Evolutionary conservation across 1,284 basidiomycete species (phyloP), one percentile per base, ranked within the genome.

Genomic region (Pseudozyma tsukubaensis): DNA sequence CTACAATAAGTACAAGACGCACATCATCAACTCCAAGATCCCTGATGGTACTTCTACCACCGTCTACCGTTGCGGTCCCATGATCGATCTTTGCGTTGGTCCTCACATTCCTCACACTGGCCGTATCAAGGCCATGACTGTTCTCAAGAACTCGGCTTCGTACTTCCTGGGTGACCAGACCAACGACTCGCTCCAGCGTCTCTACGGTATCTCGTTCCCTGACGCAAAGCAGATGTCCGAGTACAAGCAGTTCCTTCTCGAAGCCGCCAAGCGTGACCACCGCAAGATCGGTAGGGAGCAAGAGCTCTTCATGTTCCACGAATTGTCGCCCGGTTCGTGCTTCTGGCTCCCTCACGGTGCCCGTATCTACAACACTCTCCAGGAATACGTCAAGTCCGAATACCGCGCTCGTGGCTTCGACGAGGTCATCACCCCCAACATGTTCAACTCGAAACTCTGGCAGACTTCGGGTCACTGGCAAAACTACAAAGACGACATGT

Each of bases 1-100:
- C 94, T 99, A 99, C 87, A 99, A 99, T 89, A 97, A 95, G 86
- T 99, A 97, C 88, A 99, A 99, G 88, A 90, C 91, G 83, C 92
- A 98, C 85, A 90, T 99, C 84, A 99, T 99, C 83, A 90, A 96
- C 84, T 90, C 91, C 77, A 98, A 99, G 87, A 92, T 99, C 60
- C 92, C 94, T 9, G 96, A 99, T 85, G 96, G 96, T 72, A 93
- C 94, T 16, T 94, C 92, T 56, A 97, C 97, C 55, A 99, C 97
- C 14, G 94, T 99, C 34, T 99, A 99, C 87, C 93, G 95, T 59
- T 99, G 97, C 85, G 97, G 97, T 34, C 95, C 97, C 47, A 94
- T 99, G 91, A 91, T 99, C 66, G 97, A 99, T 87, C 89, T 99
- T 49, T 99, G 97, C 84, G 89, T 95, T 40, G 97, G 97, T 43